Evolutionary conservation across 805 yeast species (phyloP).

Genomic region (Schwanniomyces occidentalis): DNA sequence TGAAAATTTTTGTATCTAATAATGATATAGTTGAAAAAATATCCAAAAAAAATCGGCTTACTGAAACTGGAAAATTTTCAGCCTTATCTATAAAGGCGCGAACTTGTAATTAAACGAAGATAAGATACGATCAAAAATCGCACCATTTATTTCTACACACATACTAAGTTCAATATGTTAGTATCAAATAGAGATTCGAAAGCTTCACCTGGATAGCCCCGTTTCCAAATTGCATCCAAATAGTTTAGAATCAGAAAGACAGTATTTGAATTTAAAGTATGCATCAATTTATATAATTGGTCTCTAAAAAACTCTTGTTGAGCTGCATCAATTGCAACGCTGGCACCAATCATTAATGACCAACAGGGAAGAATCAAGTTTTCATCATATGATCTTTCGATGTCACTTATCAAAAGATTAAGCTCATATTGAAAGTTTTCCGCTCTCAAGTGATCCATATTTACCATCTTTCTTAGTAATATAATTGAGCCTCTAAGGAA

Average conservation of each 20-base stretch:
- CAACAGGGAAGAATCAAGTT: slow-evolving; percentile 7
- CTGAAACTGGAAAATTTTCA: not conserved
- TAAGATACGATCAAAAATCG: not conserved
- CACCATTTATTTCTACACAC: not conserved
- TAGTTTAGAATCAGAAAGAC: slow-evolving; percentile 6
- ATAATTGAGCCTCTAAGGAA: slow-evolving; percentile 4
- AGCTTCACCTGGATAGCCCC: not conserved
- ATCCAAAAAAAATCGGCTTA: not conserved
- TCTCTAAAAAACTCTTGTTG: slow-evolving; percentile 2
- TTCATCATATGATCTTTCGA: slow-evolving; percentile 5
- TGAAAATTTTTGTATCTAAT: not conserved
- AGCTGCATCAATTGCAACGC: slow-evolving; percentile 1
- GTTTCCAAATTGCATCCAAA: slow-evolving; percentile 1
- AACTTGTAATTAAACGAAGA: not conserved
- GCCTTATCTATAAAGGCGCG: not conserved
- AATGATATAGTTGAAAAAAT: not conserved
- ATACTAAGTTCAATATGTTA: slow-evolving; percentile 3
- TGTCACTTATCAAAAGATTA: slow-evolving; percentile 3
- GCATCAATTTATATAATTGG: slow-evolving; percentile 2
- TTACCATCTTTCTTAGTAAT: slow-evolving; percentile 5
- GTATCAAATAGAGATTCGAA: slow-evolving; percentile 6
- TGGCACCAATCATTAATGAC: slow-evolving; percentile 4
- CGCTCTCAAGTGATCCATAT: slow-evolving; percentile 1
- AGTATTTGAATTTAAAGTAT: slow-evolving; percentile 6
- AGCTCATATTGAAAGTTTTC: slow-evolving; percentile 5